Percentiles rank a stretch among this genome's conserved stretches.
These are phyloP conservation scores for Solanum rostratum DNA, from an alignment of 257 asterid genomes.

Conservation along the genomic window DNA sequence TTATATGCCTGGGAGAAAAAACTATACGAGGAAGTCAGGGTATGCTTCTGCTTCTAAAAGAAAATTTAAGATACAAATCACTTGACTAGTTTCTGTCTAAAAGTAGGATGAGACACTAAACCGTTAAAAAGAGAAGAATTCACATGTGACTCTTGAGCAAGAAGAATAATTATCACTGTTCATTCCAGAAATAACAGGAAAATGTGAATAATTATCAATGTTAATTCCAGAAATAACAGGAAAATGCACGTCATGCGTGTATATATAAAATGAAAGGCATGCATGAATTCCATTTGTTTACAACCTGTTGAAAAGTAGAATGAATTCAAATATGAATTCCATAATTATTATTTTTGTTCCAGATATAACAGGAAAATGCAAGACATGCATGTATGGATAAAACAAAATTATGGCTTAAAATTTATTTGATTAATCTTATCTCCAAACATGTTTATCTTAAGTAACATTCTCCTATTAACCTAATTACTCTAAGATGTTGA, in stretches of 20 bases:
- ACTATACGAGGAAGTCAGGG: conserved; percentile 91
- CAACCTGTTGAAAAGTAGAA: background rate
- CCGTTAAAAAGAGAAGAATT: background rate
- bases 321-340: background rate
- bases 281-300: background rate
- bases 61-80: background rate
- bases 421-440: background rate
- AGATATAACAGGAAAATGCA: background rate
- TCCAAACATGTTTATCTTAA: background rate
- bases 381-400: background rate
- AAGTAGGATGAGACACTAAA: background rate
- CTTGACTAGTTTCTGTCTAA: background rate
- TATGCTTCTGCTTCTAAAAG: conserved; percentile 28
- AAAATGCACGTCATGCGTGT: background rate
- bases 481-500: background rate
- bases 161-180: background rate
- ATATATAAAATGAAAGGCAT: background rate
- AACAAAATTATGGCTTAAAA: background rate
- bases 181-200: background rate
- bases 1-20: conserved; percentile 93
- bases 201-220: background rate
- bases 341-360: background rate
- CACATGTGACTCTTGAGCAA: background rate
- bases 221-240: background rate
- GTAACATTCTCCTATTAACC: background rate